Conservation (phyloP, 1,139 yeast species). For the Taphrina deformans region DNA sequence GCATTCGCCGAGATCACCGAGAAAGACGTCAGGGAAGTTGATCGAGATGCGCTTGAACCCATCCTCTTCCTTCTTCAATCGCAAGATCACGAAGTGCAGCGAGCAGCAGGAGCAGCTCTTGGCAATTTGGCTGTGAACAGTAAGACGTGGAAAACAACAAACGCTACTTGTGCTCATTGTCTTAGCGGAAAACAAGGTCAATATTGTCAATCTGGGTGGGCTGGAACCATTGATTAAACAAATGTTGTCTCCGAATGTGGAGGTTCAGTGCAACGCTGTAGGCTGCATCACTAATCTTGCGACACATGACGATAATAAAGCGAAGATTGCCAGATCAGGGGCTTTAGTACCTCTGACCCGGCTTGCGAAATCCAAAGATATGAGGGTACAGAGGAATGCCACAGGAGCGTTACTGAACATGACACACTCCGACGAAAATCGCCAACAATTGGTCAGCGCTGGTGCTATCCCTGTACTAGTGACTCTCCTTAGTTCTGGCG, state of each 20-base stretch:
- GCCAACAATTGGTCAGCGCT: conserved; percentile 94
- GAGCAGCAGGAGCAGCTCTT: conserved; percentile 98
- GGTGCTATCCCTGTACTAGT: conserved; percentile 98
- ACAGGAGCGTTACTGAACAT: conserved; percentile 95
- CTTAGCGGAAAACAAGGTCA: conserved; percentile 72
- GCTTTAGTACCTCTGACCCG: conserved; percentile 91
- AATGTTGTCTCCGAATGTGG: conserved; percentile 95
- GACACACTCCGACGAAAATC: conserved; percentile 97
- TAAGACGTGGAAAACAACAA: background rate
- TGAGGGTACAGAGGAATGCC: conserved; percentile 95
- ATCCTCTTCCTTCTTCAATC: conserved; percentile 82
- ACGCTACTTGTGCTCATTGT: background rate
- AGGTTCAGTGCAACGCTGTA: conserved; percentile 98
- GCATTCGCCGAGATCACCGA: conserved; percentile 99
- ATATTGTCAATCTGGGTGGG: conserved; percentile 98
- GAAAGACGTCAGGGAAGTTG: conserved; percentile 87
- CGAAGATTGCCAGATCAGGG: conserved; percentile 95
- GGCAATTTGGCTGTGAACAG: conserved; percentile 94
- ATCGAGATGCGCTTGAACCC: conserved; percentile 89
- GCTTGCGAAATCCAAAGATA: conserved; percentile 88
- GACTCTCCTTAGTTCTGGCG: conserved; percentile 78
- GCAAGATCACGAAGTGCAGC: conserved; percentile 88
- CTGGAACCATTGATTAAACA: conserved; percentile 92
- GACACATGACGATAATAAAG: conserved; percentile 96
- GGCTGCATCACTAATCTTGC: conserved; percentile 98